Conservation (phyloP, 495 filamentous ascomycete genomes). For the Hyaloscypha bicolor region DNA sequence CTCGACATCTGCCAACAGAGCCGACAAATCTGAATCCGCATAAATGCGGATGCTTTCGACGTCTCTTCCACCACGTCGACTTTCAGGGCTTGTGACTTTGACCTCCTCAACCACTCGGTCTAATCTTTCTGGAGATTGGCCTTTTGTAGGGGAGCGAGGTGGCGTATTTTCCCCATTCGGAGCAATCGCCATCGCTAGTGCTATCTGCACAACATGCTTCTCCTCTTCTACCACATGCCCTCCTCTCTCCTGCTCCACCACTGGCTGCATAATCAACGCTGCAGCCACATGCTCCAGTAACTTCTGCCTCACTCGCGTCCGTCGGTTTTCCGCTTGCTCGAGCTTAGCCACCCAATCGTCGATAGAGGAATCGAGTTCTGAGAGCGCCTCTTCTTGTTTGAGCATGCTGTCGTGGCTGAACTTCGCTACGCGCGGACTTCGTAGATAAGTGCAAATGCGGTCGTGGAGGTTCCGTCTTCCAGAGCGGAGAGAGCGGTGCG, state of each 20-base stretch:
- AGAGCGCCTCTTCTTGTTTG: constrained; percentile 74
- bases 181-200: not conserved
- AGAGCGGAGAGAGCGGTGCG: constrained; percentile 65
- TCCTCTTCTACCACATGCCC: not conserved
- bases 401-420: constrained; percentile 70
- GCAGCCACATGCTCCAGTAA: constrained; percentile 74
- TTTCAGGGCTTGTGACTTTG: constrained; percentile 18
- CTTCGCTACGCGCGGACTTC: constrained; percentile 59
- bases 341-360: constrained; percentile 76
- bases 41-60: constrained; percentile 70
- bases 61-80: constrained; percentile 13
- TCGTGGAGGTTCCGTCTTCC: constrained; percentile 69
- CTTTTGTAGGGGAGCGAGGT: constrained; percentile 30
- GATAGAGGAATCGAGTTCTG: constrained; percentile 71
- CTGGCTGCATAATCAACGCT: constrained; percentile 43
- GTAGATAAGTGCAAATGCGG: constrained; percentile 69
- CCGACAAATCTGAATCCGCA: constrained; percentile 64
- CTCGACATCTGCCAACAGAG: constrained; percentile 62
- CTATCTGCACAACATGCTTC: constrained; percentile 13
- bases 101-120: constrained; percentile 25
- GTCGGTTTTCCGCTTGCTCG: constrained; percentile 73
- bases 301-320: constrained; percentile 71
- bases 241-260: not conserved
- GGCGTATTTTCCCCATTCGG: constrained; percentile 28
- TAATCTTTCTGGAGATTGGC: constrained; percentile 11